Percentiles rank a stretch among this genome's conserved stretches.
Evolutionary conservation across 352 stramenopile genomes (phyloP).

Genomic region (Peronospora farinosa): DNA sequence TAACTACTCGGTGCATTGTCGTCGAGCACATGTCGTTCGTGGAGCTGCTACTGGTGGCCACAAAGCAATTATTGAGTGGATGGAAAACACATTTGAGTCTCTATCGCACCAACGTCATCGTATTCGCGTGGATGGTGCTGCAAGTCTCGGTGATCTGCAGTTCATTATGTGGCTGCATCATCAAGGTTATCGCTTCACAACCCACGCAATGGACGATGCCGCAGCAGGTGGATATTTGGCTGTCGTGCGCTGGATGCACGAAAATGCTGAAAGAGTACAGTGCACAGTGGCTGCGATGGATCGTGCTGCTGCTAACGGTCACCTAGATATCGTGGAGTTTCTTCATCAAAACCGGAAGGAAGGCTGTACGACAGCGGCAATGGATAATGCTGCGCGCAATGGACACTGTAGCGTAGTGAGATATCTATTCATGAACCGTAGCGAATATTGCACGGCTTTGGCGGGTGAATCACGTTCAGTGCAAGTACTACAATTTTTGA

Average conservation of each 20-base stretch:
- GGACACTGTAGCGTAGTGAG: conserved; percentile 28
- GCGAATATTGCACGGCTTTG: conserved; percentile 32
- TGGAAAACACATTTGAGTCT: conserved; percentile 21
- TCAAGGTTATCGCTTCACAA: conserved; percentile 28
- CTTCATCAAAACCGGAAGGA: conserved; percentile 36
- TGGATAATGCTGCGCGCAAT: conserved; percentile 35
- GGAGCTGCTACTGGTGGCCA: conserved; percentile 21
- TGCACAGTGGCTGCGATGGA: conserved; percentile 32
- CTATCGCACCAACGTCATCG: conserved; percentile 24
- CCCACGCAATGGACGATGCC: conserved; percentile 23
- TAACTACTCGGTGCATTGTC: conserved; percentile 24
- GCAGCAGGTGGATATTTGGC: conserved; percentile 21
- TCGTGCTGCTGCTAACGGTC: conserved; percentile 24
- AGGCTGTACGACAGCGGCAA: conserved; percentile 33
- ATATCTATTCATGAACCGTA: conserved; percentile 33
- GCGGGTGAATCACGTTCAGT: conserved; percentile 27
- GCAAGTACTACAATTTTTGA: conserved; percentile 32
- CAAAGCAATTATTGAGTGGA: conserved; percentile 25
- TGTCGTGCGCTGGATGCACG: conserved; percentile 28
- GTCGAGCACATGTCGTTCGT: conserved; percentile 29
- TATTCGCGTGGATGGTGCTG: conserved; percentile 32
- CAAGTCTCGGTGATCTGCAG: conserved; percentile 24
- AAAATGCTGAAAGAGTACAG: conserved; percentile 11
- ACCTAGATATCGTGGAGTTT: conserved; percentile 26
- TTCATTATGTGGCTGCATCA: conserved; percentile 30